Conservation (phyloP, 441 rosid species). For the Gossypium davidsonii region DNA sequence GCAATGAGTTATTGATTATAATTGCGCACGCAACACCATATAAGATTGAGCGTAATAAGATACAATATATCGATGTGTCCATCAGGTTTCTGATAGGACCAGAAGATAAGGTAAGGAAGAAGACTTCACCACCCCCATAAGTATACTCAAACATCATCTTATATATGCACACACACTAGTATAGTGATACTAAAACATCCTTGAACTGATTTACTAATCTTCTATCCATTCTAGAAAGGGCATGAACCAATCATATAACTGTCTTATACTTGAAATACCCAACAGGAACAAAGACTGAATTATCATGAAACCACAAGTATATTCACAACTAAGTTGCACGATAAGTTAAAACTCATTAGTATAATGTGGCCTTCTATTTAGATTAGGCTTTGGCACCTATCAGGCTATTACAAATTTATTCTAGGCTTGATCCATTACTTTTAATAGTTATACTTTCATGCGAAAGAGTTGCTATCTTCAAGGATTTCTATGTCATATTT, state of each 20-base stretch:
- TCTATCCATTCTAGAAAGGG: conserved; percentile 1
- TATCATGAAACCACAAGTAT: not conserved
- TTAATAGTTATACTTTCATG: not conserved
- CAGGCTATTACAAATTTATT: not conserved
- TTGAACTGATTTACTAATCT: not conserved
- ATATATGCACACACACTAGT: not conserved
- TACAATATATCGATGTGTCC: not conserved
- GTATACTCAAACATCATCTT: not conserved
- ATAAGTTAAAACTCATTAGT: not conserved
- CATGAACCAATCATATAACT: not conserved
- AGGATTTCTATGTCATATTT: not conserved
- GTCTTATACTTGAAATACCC: not conserved
- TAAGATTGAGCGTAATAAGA: not conserved
- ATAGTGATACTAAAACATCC: not conserved
- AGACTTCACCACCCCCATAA: not conserved
- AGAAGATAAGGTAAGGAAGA: not conserved
- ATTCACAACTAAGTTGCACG: not conserved
- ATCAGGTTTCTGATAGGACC: not conserved
- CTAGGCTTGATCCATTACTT: not conserved
- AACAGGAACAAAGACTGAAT: not conserved
- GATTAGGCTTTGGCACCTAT: not conserved
- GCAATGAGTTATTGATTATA: not conserved
- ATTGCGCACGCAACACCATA: not conserved
- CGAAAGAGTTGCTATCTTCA: not conserved
- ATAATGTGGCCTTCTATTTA: conserved; percentile 6